These are phyloP conservation scores for Sugiyamaella lignohabitans DNA, from an alignment of 805 yeast species.

Conservation along the genomic window DNA sequence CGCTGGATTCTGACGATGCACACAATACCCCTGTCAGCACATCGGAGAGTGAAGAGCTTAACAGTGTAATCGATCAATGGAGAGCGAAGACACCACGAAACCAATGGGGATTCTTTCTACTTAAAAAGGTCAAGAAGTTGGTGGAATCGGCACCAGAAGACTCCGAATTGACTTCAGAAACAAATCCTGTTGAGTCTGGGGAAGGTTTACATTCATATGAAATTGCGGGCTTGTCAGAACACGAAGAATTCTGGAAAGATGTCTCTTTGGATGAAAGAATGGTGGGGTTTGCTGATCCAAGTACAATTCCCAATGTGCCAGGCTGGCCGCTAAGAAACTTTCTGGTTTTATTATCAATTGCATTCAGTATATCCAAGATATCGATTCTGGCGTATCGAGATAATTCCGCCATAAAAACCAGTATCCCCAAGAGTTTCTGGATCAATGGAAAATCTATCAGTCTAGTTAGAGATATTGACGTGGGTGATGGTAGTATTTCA, in stretches of 20 bases:
- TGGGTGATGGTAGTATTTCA: background rate
- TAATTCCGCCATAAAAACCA: conserved; percentile 8
- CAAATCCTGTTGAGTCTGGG: too few species aligned
- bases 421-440: conserved; percentile 25
- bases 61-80: conserved; percentile 12
- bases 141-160: conserved; percentile 8
- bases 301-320: conserved; percentile 35
- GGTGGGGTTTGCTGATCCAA: conserved; percentile 38
- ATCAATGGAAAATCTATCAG: conserved; percentile 19
- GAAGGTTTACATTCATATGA: background rate
- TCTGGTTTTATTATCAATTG: conserved; percentile 38
- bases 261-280: conserved; percentile 14
- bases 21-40: background rate
- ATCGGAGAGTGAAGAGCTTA: conserved; percentile 1
- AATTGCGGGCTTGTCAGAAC: conserved; percentile 9
- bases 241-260: conserved; percentile 20
- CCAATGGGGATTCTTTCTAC: conserved; percentile 29
- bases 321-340: conserved; percentile 55
- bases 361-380: conserved; percentile 33
- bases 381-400: conserved; percentile 38
- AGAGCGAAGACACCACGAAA: conserved; percentile 6
- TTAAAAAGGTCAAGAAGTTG: conserved; percentile 15
- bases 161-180: conserved; percentile 18
- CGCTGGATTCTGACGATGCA: conserved; percentile 36
- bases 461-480: background rate